Percentiles rank a stretch among this genome's conserved stretches.
Conservation (phyloP, 2,329 filamentous ascomycete genomes). For the Xylaria sp. region DNA sequence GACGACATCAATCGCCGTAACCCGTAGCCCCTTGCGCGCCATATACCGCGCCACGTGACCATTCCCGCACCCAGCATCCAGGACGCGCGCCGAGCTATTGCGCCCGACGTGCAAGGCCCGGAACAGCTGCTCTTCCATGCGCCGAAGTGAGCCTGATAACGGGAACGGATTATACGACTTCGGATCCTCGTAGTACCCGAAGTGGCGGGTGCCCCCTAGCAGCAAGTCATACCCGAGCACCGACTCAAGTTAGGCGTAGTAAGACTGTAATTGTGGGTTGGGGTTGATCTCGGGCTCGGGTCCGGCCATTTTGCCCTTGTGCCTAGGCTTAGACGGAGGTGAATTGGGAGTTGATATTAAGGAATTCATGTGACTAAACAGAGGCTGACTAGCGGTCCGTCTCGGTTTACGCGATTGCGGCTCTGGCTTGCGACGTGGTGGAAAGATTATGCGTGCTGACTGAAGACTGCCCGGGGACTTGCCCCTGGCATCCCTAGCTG, state of each 20-base stretch:
- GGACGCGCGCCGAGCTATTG: constrained; percentile 51
- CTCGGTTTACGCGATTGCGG: not conserved
- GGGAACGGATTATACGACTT: constrained; percentile 31
- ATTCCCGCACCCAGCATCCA: constrained; percentile 64
- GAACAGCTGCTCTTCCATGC: constrained; percentile 63
- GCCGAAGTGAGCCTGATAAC: constrained; percentile 10
- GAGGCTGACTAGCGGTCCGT: not conserved
- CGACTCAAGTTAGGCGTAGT: constrained; percentile 35
- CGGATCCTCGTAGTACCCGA: constrained; percentile 32
- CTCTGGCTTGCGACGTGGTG: not conserved
- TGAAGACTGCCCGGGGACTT: not conserved
- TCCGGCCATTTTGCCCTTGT: constrained; percentile 8
- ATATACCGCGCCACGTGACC: constrained; percentile 62
- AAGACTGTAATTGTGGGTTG: constrained; percentile 30
- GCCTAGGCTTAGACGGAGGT: not conserved
- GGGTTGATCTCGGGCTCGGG: constrained; percentile 19
- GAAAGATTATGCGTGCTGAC: not conserved
- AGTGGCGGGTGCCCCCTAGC: constrained; percentile 33
- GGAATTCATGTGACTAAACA: not conserved
- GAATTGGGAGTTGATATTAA: not conserved
- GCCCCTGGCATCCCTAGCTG: not conserved
- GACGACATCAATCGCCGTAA: constrained; percentile 62
- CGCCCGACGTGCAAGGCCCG: constrained; percentile 49
- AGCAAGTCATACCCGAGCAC: constrained; percentile 33
- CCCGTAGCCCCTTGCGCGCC: constrained; percentile 54